Conservation (phyloP, 163 green algal species). For the Prototheca wickerhamii region DNA sequence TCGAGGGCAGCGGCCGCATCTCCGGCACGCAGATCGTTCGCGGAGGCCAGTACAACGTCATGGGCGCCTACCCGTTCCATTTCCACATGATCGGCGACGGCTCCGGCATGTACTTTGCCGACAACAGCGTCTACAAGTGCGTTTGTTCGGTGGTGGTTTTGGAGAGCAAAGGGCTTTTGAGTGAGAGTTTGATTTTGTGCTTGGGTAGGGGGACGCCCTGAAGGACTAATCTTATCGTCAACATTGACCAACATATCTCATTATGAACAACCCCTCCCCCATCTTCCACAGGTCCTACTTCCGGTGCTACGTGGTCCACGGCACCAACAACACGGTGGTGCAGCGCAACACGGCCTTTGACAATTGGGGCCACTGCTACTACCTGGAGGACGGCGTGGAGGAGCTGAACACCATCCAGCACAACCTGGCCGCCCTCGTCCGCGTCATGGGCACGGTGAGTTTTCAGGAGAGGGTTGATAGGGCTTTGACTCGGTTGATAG, state of each 20-base stretch:
- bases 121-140: slow-evolving; percentile 40
- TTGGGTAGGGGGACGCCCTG: background rate
- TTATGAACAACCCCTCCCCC: background rate
- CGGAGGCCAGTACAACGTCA: slow-evolving; percentile 41
- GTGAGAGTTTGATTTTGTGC: background rate
- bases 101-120: slow-evolving; percentile 22
- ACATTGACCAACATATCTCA: background rate
- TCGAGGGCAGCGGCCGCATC: slow-evolving; percentile 36
- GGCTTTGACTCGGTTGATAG: too few relatives aligned
- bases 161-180: background rate
- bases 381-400: slow-evolving; percentile 34
- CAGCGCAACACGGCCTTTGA: slow-evolving; percentile 27
- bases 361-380: slow-evolving; percentile 16
- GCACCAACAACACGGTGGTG: slow-evolving; percentile 14
- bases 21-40: slow-evolving; percentile 35
- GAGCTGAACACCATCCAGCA: slow-evolving; percentile 36
- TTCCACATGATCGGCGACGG: slow-evolving; percentile 38
- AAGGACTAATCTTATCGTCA: background rate
- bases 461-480: too few relatives aligned
- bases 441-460: slow-evolving; percentile 37
- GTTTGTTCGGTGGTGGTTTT: background rate
- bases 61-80: slow-evolving; percentile 54
- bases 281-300: slow-evolving; percentile 15
- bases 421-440: slow-evolving; percentile 56
- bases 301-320: slow-evolving; percentile 24